Evolutionary conservation across 2,329 filamentous ascomycete species (phyloP), one percentile per base, ranked within the genome.

Genomic region (Ophiostoma triangulosporum): DNA sequence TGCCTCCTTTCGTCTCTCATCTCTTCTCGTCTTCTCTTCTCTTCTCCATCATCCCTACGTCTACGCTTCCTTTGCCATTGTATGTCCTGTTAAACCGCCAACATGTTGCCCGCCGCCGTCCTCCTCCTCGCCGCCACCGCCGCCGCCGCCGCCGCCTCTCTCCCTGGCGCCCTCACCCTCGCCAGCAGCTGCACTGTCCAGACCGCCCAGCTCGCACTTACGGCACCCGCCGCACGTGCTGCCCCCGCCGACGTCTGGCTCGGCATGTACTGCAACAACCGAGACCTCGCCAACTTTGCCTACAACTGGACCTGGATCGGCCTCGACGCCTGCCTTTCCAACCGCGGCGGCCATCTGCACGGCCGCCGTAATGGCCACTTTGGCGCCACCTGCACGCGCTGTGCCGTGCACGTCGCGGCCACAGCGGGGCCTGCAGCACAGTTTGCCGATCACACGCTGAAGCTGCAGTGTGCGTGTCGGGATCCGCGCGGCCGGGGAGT

Each of bases 261-360:
- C 1, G 68, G 68, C 31, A 62, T 68, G 59, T 70, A 69, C 58
- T 71, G 69, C 62, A 65, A 67, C 54, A 68, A 69, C 50, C 57
- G 67, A 43, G 57, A 69, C 57, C 63, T 60, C 56, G 61, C 56
- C 1, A 40, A 61, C 6, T 70, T 62, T 53, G 64, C 61, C 22
- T 71, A 69, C 59, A 67, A 69, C 51, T 71, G 69, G 66, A 65
- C 68, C 12, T 69, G 65, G 65, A 63, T 71, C 55, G 62, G 71
- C 38, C 65, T 69, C 17, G 62, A 66, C 43, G 49, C 58, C 50
- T 66, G 64, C 43, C 40, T 65, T 6, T 60, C 58, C 17, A 66
- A 66, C 55, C 57, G 58, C 22, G 56, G 35, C 17, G 62, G 64
- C 9, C 40, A 53, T 7, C 60, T 66, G 6, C 33, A 58, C 8